These are phyloP conservation scores for Pseudevernia furfuracea DNA, from an alignment of 495 filamentous ascomycete species.

Conservation along the genomic window DNA sequence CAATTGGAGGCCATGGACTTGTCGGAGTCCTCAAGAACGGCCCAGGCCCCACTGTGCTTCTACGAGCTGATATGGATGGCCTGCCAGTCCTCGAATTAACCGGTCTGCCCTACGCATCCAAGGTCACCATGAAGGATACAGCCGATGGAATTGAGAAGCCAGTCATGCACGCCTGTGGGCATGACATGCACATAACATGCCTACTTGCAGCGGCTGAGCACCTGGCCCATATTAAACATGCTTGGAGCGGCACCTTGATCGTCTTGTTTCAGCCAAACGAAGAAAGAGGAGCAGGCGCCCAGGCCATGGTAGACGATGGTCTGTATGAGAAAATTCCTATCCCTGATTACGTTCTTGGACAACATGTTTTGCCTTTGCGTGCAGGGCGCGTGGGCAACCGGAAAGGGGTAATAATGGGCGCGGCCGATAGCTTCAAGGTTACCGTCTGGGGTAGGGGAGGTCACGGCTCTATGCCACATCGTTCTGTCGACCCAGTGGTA, in stretches of 20 bases:
- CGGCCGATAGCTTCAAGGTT: conserved; percentile 44
- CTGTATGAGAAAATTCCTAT: conserved; percentile 42
- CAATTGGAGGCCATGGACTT: conserved; percentile 45
- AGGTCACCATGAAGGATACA: conserved; percentile 34
- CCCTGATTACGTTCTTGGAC: conserved; percentile 45
- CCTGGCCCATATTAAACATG: conserved; percentile 27
- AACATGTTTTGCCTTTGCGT: conserved; percentile 45
- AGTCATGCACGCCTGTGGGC: conserved; percentile 51
- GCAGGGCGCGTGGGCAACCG: conserved; percentile 38
- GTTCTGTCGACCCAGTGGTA: conserved; percentile 44
- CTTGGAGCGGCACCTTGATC: conserved; percentile 47
- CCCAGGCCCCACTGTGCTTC: conserved; percentile 40
- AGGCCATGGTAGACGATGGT: conserved; percentile 48
- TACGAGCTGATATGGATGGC: conserved; percentile 50
- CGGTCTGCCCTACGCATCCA: conserved; percentile 43
- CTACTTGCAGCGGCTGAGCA: conserved; percentile 44
- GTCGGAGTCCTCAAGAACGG: conserved; percentile 43
- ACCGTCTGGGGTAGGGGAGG: conserved; percentile 47
- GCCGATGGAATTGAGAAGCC: conserved; percentile 39
- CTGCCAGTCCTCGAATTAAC: conserved; percentile 47
- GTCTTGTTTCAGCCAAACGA: conserved; percentile 50
- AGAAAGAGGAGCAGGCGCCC: conserved; percentile 44
- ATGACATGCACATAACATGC: conserved; percentile 52
- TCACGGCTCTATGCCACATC: conserved; percentile 46
- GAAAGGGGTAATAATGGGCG: conserved; percentile 35